These are phyloP conservation scores for Danielia reshetovae DNA, from an alignment of 805 yeast genomes.

Conservation along the genomic window DNA sequence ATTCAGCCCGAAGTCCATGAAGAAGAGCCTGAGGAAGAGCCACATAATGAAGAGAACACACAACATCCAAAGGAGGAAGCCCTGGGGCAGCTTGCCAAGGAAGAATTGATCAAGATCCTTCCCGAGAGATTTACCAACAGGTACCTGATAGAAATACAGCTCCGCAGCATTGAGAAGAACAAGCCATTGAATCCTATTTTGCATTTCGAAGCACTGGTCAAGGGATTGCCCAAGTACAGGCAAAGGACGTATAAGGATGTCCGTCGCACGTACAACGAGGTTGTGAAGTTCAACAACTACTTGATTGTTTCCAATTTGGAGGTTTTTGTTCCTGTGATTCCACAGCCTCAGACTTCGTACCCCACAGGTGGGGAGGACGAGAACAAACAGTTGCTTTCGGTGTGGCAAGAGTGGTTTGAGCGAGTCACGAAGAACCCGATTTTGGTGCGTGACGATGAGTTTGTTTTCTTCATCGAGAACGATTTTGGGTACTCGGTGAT, in stretches of 20 bases:
- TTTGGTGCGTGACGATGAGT: conserved; percentile 82
- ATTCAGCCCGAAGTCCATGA: not conserved
- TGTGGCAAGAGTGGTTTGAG: conserved; percentile 84
- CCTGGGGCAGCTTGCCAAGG: conserved; percentile 12
- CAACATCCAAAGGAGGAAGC: not conserved
- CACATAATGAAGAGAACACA: conserved; percentile 2
- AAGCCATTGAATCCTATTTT: conserved; percentile 77
- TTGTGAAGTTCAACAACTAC: conserved; percentile 71
- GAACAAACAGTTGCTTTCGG: conserved; percentile 46
- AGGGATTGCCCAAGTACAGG: conserved; percentile 70
- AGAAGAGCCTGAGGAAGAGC: conserved; percentile 11
- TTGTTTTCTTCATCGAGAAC: conserved; percentile 76
- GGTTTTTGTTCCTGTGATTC: conserved; percentile 88
- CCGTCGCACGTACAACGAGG: conserved; percentile 77
- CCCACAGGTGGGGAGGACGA: conserved; percentile 87
- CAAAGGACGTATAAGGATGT: conserved; percentile 66
- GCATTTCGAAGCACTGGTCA: conserved; percentile 51
- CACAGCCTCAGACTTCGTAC: conserved; percentile 68
- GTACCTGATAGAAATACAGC: conserved; percentile 47
- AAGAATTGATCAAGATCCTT: conserved; percentile 41
- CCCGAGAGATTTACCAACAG: conserved; percentile 48
- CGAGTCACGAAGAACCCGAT: conserved; percentile 71
- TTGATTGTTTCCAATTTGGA: conserved; percentile 81
- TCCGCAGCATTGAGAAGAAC: conserved; percentile 67
- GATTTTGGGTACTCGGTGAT: conserved; percentile 65